Evolutionary conservation across 306 rosid genomes (phyloP), one percentile per base, ranked within the genome.

Genomic region (Dalbergia oliveri): DNA sequence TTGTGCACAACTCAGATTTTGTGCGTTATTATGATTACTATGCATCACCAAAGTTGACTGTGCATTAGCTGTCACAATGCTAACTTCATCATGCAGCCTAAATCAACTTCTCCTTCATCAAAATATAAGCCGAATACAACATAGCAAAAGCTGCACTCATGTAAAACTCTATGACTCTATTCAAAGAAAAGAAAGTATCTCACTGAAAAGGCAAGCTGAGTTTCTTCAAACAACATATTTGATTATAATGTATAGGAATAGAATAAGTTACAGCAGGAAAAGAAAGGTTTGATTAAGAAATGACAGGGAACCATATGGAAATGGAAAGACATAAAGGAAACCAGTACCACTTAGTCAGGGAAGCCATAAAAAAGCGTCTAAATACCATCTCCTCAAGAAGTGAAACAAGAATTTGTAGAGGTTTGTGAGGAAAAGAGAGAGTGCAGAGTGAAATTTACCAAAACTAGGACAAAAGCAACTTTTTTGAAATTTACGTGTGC

Each of bases 331-430:
- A 67, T 12, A 11, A 62, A 78, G 15, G 69, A 51, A 18, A 68
- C 62, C 11, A 53, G 75, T 91, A 95, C 99, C 99, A 93, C 79
- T 95, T 95, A 57, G 99, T 95, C 76, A 95, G 75, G 79, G 99
- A 93, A 72, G 88, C 87, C 96, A 95, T 87, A 95, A 84, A 85
- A 95, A 93, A 50, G n/a, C 98, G 97, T n/a, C 97, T 91, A 80
- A 95, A 95, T 74, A 95, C 86, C 1, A 90, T 91, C 88, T 95
- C 99, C 82, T 93, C 99, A 47, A 95, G 99, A 75, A 95, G 85
- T 58, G 99, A 98, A 76, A 98, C 99, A 31, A 95, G 87, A 83
- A 95, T 14, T 82, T 9, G 34, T 61, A 66, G 37, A 62, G 75
- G 23, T 10, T 49, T 12, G 68, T 77, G 51, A 9, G 45, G 45